A percentile compares a stretch with the other conserved stretches of the same genome.
These are phyloP conservation scores for Marchantia paleacea DNA, from an alignment of 225 moss, liverwort and hornwort species.

Conservation along the genomic window DNA sequence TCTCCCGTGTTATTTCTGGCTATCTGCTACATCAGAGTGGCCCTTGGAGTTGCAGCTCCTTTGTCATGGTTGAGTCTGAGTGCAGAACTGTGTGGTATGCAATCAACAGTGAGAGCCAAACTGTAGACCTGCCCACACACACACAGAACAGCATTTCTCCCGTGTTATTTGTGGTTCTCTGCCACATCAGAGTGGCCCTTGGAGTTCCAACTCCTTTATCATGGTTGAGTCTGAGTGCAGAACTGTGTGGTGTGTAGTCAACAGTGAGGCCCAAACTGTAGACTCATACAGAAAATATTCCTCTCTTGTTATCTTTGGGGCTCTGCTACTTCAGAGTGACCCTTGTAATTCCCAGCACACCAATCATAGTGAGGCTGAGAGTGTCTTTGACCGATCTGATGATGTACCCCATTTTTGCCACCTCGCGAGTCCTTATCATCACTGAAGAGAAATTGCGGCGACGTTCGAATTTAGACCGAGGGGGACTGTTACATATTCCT, in stretches of 20 bases:
- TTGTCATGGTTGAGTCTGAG: no score
- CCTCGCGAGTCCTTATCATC: slow-evolving; percentile 7
- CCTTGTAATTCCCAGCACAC: no score
- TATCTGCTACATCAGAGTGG: no score
- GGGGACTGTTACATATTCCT: background rate
- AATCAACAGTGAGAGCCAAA: no score
- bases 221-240: no score
- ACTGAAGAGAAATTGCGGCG: background rate
- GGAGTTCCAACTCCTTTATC: no score
- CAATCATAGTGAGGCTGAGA: no score
- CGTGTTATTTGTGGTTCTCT: no score
- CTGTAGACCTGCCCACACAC: no score
- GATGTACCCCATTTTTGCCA: slow-evolving; percentile 5
- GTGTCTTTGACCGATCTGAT: background rate
- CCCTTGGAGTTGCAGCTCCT: background rate
- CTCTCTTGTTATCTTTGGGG: background rate
- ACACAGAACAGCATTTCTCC: background rate
- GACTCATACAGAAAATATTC: background rate
- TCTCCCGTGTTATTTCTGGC: background rate
- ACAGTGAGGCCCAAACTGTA: background rate
- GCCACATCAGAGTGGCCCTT: no score
- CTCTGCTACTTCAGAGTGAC: no score
- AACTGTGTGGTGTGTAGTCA: background rate
- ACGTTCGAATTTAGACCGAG: background rate
- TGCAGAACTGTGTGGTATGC: no score